A percentile compares a stretch with the other conserved stretches of the same genome.
These are phyloP conservation scores for Chlamydomonas reinhardtii DNA, from an alignment of 163 green algal genomes.

Conservation along the genomic window DNA sequence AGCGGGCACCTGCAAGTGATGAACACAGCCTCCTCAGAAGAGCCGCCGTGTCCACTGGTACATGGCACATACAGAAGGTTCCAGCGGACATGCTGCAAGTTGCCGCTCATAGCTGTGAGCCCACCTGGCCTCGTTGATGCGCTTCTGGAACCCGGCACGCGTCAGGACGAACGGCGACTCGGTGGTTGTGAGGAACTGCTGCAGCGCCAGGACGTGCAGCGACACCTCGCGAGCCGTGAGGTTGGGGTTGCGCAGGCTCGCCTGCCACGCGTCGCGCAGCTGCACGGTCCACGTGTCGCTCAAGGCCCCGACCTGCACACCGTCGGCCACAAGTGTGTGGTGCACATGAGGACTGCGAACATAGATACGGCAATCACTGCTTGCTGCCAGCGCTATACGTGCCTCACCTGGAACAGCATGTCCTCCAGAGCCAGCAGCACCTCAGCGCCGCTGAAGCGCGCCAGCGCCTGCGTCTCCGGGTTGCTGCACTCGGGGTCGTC, in stretches of 20 bases:
- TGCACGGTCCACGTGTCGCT: constrained; percentile 46
- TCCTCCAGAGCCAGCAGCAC: constrained; percentile 42
- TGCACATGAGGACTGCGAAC: too few species aligned
- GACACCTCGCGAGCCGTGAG: constrained; percentile 57
- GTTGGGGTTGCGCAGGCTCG: constrained; percentile 35
- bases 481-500: not conserved
- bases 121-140: constrained; percentile 46
- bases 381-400: too few species aligned
- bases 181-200: constrained; percentile 52
- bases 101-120: not conserved
- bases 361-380: too few species aligned
- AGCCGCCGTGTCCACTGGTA: too few species aligned
- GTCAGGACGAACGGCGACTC: constrained; percentile 45
- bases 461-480: not conserved
- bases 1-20: constrained; percentile 66
- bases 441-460: constrained; percentile 19
- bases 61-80: too few species aligned
- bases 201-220: constrained; percentile 68
- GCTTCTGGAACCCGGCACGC: constrained; percentile 46
- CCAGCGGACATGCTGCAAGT: too few species aligned
- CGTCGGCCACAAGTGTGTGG: too few species aligned
- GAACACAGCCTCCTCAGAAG: too few species aligned
- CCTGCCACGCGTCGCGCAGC: constrained; percentile 70
- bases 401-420: constrained; percentile 28
- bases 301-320: constrained; percentile 39